Base-by-base conservation (phyloP, 2,329 filamentous ascomycete species). In the Orbilia oligospora region DNA sequence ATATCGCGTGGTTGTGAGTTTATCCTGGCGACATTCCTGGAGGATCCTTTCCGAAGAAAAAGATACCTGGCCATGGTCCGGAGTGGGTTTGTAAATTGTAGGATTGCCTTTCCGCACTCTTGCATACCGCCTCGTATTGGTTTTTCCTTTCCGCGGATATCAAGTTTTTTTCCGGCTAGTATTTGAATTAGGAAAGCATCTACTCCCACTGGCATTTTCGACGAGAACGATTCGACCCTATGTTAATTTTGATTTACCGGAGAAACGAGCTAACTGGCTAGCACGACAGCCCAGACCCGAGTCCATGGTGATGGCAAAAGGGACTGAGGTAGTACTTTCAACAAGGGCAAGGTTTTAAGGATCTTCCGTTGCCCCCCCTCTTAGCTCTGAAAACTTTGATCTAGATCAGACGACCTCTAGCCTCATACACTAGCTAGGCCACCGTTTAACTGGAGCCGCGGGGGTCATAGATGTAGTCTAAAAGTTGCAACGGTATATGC, bases 221-320 rank as follows among this genome's bases (percentile, higher is more conserved):
- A 30, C 27, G 27, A 30, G 6, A 30, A 30, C 6, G 27, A 30
- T 30, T 38, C 12, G 36, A 38, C 10, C 36, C 12, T 4, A 38
- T 30, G 3, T 3, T 30, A 38, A 14, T 53, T 5, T 16, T 9
- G n/a, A 9, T 30, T 33, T 18, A 30, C 27, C 51, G 24, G 24
- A 55, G 16, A 55, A n/a, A 4, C 51, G 14, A 33, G 18, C 14
- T 6, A 33, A 18, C 51, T 9, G 2, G 53, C 16, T 58, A 58
- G 56, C 4, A 44, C 36, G n/a, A 44, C 33, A 24, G 22, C 10
- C n/a, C n/a, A 61, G 56, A 44, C 56, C 56, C 56, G 56, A 61
- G 20, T 44, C 56, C 56, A 44, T 44, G 56, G 56, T 4, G 56
- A 61, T 61, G 56, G 56, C 56, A 61, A 61, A 58, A 61, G 56